Evolutionary conservation across 208 protist genomes (phyloP).

Genomic region (Porcisia deanei): DNA sequence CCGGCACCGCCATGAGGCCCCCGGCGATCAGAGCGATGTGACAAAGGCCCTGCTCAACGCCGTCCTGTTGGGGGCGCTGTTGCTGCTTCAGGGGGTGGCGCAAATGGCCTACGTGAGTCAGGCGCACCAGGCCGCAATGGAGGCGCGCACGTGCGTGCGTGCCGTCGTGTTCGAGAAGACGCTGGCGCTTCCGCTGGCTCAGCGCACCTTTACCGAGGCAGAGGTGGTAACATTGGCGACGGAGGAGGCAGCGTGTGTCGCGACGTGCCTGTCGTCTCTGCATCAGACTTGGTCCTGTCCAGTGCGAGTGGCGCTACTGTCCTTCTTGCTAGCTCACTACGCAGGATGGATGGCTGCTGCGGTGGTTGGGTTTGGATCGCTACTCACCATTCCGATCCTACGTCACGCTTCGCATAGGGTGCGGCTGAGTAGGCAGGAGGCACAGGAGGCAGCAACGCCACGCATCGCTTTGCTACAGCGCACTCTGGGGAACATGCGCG

Average conservation of each 20-base stretch:
- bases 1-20: constrained; percentile 16
- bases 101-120: constrained; percentile 50
- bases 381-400: constrained; percentile 40
- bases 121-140: constrained; percentile 45
- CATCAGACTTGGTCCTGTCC: constrained; percentile 65
- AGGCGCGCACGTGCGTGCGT: constrained; percentile 51
- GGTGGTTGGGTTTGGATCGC: constrained; percentile 29
- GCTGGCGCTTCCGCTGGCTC: constrained; percentile 55
- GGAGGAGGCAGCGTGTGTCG: constrained; percentile 45
- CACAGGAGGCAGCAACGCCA: constrained; percentile 17
- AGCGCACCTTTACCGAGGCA: constrained; percentile 55
- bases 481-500: constrained; percentile 39
- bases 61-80: constrained; percentile 33
- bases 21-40: constrained; percentile 25
- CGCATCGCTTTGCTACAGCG: constrained; percentile 48
- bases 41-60: constrained; percentile 31
- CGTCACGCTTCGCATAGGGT: constrained; percentile 22
- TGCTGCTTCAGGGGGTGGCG: constrained; percentile 49
- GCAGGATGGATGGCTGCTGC: constrained; percentile 40
- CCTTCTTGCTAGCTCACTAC: constrained; percentile 44
- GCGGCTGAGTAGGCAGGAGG: constrained; percentile 33
- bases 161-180: constrained; percentile 66
- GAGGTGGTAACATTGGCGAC: constrained; percentile 56
- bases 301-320: constrained; percentile 30
- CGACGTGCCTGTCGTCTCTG: constrained; percentile 39